Evolutionary conservation across 805 yeast species (phyloP).

Genomic region (Novakomyces olei): DNA sequence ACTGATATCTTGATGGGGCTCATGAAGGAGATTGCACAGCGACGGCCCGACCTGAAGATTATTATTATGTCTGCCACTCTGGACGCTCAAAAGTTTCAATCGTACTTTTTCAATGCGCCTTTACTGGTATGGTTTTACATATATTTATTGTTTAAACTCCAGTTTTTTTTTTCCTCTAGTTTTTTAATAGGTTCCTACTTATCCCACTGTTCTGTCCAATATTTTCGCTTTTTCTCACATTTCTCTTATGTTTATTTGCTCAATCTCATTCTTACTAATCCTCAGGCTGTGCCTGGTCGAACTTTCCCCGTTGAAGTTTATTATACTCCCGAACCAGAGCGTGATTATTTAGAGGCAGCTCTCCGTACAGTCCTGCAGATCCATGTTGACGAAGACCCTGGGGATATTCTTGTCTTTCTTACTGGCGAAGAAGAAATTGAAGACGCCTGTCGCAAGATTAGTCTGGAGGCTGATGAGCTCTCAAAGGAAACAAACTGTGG

Average conservation of each 20-base stretch:
- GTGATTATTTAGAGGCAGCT: conserved; percentile 86
- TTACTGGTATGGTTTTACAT: no score
- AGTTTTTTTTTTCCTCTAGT: no score
- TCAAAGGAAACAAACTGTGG: conserved; percentile 79
- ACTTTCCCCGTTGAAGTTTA: conserved; percentile 93
- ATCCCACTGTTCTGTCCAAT: no score
- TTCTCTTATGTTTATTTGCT: no score
- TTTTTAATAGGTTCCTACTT: no score
- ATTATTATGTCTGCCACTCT: conserved; percentile 95
- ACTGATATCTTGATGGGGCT: conserved; percentile 95
- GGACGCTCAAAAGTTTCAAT: conserved; percentile 89
- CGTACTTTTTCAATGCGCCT: conserved; percentile 30
- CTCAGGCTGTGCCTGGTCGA: conserved; percentile 78
- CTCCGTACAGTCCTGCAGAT: conserved; percentile 87
- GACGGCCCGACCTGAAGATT: conserved; percentile 75
- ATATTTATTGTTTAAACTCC: no score
- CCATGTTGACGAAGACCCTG: conserved; percentile 88
- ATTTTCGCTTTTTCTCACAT: no score
- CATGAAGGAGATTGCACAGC: conserved; percentile 51
- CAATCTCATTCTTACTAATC: background rate
- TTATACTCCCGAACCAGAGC: conserved; percentile 90
- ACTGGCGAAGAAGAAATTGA: conserved; percentile 98
- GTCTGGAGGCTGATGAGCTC: conserved; percentile 72
- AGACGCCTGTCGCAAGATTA: conserved; percentile 77
- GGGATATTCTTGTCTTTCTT: conserved; percentile 66